phyloP scores from a whole-genome alignment of 805 yeast species.

The Babjeviella inositovora region DNA sequence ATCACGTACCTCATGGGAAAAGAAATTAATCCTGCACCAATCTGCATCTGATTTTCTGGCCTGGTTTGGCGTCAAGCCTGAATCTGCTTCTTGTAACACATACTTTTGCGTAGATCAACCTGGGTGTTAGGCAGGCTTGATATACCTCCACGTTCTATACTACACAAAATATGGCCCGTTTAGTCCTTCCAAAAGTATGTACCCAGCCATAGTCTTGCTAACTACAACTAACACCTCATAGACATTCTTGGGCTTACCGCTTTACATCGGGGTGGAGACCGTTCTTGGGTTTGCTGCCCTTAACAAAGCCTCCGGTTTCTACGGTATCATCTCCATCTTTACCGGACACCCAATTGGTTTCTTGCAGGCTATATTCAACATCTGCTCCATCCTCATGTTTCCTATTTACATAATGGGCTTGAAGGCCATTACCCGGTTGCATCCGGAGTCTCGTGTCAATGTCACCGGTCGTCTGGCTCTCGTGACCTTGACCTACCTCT shows the following conservation, averaged over 20 bases:
- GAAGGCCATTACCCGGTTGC: constrained; percentile 18
- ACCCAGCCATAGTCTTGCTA: no score
- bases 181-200: no score
- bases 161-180: no score
- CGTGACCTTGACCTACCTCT: constrained; percentile 41
- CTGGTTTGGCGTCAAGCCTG: no score
- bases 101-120: no score
- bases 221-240: no score
- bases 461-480: constrained; percentile 47
- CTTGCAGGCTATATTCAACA: constrained; percentile 70
- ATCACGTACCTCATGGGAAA: no score
- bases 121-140: no score
- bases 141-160: no score
- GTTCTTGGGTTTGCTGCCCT: constrained; percentile 60
- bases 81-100: no score
- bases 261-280: constrained; percentile 78
- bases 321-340: constrained; percentile 71
- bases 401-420: constrained; percentile 53
- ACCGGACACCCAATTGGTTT: constrained; percentile 80
- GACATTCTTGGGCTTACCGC: constrained; percentile 64
- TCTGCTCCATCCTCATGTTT: constrained; percentile 43
- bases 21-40: no score
- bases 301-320: constrained; percentile 80
- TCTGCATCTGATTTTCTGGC: no score
- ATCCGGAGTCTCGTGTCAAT: constrained; percentile 22